phyloP scores from a whole-genome alignment of 1,284 basidiomycete genomes.

The Tilletia indica region DNA sequence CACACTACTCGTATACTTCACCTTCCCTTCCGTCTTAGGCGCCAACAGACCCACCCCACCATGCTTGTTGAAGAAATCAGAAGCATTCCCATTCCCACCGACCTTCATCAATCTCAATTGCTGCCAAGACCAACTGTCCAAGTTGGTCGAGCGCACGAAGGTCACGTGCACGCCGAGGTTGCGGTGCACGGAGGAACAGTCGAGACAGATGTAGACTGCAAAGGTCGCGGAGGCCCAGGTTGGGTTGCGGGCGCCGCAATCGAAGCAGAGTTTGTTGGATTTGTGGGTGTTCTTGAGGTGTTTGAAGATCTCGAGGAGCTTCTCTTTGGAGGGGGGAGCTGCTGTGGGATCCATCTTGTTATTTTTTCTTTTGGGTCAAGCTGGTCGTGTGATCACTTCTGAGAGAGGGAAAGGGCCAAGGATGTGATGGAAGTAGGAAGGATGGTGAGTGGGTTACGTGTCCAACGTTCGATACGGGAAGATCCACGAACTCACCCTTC shows the following conservation, averaged over 20 bases:
- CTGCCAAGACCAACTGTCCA: slow-evolving; percentile 87
- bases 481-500: no score
- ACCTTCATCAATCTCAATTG: slow-evolving; percentile 96
- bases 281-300: slow-evolving; percentile 45
- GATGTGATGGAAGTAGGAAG: no score
- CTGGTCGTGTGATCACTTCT: no score
- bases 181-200: slow-evolving; percentile 91
- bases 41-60: slow-evolving; percentile 71
- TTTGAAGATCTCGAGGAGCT: slow-evolving; percentile 55
- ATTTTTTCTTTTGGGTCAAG: background rate
- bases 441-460: no score
- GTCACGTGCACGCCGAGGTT: slow-evolving; percentile 98
- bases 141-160: slow-evolving; percentile 94
- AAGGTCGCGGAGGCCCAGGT: slow-evolving; percentile 97
- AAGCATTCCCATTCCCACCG: slow-evolving; percentile 84
- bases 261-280: slow-evolving; percentile 72
- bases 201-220: slow-evolving; percentile 95
- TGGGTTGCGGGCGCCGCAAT: slow-evolving; percentile 93
- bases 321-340: slow-evolving; percentile 25
- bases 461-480: no score
- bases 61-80: slow-evolving; percentile 85
- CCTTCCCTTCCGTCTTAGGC: slow-evolving; percentile 73
- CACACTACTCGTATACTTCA: slow-evolving; percentile 80
- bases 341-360: background rate
- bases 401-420: no score